Base-by-base conservation (phyloP, 805 yeast genomes). In the Yamadazyma endophytica region DNA sequence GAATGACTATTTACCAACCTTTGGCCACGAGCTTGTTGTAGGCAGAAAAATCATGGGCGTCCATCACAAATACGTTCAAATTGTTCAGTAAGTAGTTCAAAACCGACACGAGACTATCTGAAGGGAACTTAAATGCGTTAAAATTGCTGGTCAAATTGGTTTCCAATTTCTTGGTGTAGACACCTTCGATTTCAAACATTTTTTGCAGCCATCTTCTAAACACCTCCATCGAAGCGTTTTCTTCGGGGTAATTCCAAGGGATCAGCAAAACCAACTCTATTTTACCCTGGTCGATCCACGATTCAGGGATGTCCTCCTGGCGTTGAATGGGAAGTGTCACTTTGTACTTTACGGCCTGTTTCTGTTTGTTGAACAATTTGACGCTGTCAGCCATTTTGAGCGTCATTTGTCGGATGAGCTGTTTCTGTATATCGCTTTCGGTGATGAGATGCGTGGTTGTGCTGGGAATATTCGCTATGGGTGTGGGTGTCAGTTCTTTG, bases 211-310 rank as follows among this genome's bases (percentile, higher is more conserved):
- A 40, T 50, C 58, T 23, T 50, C 44, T 7, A 6, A 61, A 55
- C 4, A 62, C 39, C 13, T 43, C 46, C 7, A 62, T 38, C 8
- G 35, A 32, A 1, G 52, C 34, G 3, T 42, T 35, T 2, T 32
- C 18, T n/a, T 50, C 43, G 1, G 71, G 71, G 32, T 58, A 64
- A 21, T 47, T 37, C 3, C 37, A 45, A 1, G 69, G 70, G 12
- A 65, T 52, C 2, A 48, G 39, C 7, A 65, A 26, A 36, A 61
- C 43, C 13, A 64, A 24, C 21, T 64, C 68, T 3, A 64, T 30
- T 8, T 20, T 35, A 8, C 39, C 43, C 31, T 52, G 45, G 17
- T 38, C 30, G 2, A 31, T 28, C 69, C 68, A 64, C 7, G 54
- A 28, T 9, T 39, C 39, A 2, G 69, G 70, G 5, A 50, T 24